These are phyloP conservation scores for Metschnikowia shivogae DNA, from an alignment of 805 yeast genomes.

Conservation along the genomic window DNA sequence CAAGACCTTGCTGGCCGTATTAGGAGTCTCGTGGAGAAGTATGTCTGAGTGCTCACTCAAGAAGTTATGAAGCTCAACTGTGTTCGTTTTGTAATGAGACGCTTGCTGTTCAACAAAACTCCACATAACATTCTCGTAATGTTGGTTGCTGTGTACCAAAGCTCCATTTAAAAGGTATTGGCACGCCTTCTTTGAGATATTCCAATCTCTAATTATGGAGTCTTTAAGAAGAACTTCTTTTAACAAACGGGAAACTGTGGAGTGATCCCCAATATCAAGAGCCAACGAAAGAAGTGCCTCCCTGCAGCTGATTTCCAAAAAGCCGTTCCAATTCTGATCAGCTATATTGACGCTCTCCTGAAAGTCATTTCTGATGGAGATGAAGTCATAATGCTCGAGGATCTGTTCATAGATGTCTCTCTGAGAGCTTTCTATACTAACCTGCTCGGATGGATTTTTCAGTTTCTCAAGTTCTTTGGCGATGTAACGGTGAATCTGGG, in stretches of 20 bases:
- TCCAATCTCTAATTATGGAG: slow-evolving; percentile 27
- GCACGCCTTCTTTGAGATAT: slow-evolving; percentile 26
- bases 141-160: slow-evolving; percentile 17
- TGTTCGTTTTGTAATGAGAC: slow-evolving; percentile 17
- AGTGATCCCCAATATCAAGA: slow-evolving; percentile 32
- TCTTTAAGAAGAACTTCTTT: slow-evolving; percentile 33
- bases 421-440: slow-evolving; percentile 9
- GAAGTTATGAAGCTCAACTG: slow-evolving; percentile 25
- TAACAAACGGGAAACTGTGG: slow-evolving; percentile 31
- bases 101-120: slow-evolving; percentile 34
- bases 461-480: slow-evolving; percentile 14
- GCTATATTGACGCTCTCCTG: slow-evolving; percentile 11
- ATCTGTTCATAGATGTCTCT: slow-evolving; percentile 15
- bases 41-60: slow-evolving; percentile 28
- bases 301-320: slow-evolving; percentile 18
- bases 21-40: slow-evolving; percentile 14
- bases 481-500: slow-evolving; percentile 21
- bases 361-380: slow-evolving; percentile 35
- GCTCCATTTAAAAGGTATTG: slow-evolving; percentile 28
- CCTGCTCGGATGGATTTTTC: neutral
- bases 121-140: slow-evolving; percentile 32
- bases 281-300: slow-evolving; percentile 30
- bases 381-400: slow-evolving; percentile 32
- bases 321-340: neutral
- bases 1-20: slow-evolving; percentile 12